phyloP scores from a whole-genome alignment of 129 eudicot species.

The Tagetes patula region DNA sequence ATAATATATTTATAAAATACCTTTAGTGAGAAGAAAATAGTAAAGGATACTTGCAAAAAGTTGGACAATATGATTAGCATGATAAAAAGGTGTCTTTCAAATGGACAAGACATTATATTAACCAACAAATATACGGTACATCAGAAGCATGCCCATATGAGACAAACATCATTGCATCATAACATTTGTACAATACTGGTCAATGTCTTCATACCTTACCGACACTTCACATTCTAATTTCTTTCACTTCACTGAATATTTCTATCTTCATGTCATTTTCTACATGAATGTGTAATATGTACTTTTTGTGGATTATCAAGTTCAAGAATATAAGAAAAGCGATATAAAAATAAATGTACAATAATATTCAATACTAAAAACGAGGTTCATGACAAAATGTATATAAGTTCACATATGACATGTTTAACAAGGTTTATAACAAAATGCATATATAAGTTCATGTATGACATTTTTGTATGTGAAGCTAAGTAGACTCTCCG shows the following conservation, averaged over 20 bases:
- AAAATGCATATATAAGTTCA: too few species aligned
- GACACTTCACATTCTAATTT: not conserved
- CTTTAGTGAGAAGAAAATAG: not conserved
- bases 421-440: too few species aligned
- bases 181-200: not conserved
- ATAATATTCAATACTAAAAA: not conserved
- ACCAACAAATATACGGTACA: conserved; percentile 22
- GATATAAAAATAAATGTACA: too few species aligned
- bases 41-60: not conserved
- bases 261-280: not conserved
- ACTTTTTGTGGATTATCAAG: not conserved
- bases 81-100: conserved; percentile 22
- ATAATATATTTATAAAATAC: too few species aligned
- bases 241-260: not conserved
- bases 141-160: conserved; percentile 30
- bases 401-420: too few species aligned
- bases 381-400: too few species aligned
- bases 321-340: not conserved
- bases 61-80: conserved; percentile 1
- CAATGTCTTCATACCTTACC: not conserved
- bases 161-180: conserved; percentile 33
- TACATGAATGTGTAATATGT: not conserved
- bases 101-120: conserved; percentile 18
- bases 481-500: too few species aligned
- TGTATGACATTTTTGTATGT: too few species aligned